Percentiles rank a stretch among this genome's conserved stretches.
phyloP scores from a whole-genome alignment of 2,329 filamentous ascomycete species.

The Colletotrichum graminicola region DNA sequence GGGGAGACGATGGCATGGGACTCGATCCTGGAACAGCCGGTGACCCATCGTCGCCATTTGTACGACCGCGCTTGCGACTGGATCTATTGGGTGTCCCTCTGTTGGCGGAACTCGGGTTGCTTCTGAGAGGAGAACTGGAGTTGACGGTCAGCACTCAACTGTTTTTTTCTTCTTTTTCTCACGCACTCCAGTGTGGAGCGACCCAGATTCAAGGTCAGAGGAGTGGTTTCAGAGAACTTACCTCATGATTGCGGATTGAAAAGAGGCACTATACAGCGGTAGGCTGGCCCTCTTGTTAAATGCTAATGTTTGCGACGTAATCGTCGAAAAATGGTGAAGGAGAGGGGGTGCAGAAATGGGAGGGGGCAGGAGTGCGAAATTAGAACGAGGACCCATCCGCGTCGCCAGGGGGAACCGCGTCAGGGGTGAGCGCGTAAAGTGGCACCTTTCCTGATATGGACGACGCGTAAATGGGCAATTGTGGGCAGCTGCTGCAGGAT shows the following conservation, averaged over 20 bases:
- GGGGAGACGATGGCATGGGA: conserved; percentile 75
- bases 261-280: conserved; percentile 1
- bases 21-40: conserved; percentile 67
- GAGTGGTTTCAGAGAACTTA: conserved; percentile 39
- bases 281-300: conserved; percentile 1
- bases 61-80: conserved; percentile 68
- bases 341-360: conserved; percentile 30
- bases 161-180: conserved; percentile 9
- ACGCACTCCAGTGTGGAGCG: not conserved
- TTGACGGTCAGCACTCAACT: conserved; percentile 34
- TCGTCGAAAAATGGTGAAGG: conserved; percentile 4
- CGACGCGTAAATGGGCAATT: conserved; percentile 46
- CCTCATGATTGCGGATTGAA: conserved; percentile 48
- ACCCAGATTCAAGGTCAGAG: not conserved
- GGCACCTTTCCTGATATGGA: conserved; percentile 50
- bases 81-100: conserved; percentile 70
- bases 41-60: conserved; percentile 64
- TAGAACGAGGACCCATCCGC: conserved; percentile 37
- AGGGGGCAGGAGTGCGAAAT: conserved; percentile 31
- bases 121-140: conserved; percentile 82
- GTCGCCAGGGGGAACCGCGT: conserved; percentile 36
- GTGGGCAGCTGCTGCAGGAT: conserved; percentile 20
- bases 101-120: conserved; percentile 86
- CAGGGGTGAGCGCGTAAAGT: conserved; percentile 58
- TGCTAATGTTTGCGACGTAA: conserved; percentile 22